Base-by-base conservation (phyloP, 148 eudicot species). In the Arbutus unedo region DNA sequence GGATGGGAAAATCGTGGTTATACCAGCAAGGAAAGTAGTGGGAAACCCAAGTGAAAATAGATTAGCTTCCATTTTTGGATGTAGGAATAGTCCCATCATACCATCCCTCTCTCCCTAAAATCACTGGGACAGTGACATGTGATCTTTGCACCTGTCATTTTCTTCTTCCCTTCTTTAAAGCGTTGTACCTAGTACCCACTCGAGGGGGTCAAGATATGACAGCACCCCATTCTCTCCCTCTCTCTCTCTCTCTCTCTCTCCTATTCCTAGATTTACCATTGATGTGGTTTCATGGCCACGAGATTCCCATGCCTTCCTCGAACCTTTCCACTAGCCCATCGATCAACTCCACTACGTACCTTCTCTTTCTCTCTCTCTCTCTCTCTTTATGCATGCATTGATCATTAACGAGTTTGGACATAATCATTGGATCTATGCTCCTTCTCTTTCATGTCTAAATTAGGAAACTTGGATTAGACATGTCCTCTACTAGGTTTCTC, bases 41-140 rank as follows among this genome's bases (percentile, higher is more conserved):
- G 83, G 83, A 64, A 82, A 50, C 79, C 74, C 86, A 90, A 87
- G 80, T 74, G 38, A 70, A 87, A 83, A 80, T 90, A 87, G 92
- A 75, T 79, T 76, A 72, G 74, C 79, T 84, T 79, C 94, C 81
- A 68, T 84, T 14, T 86, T 86, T 77, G 89, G 98, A 70, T 81
- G 85, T 76, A 84, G 83, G 91, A 89, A 75, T 82, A 87, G 91
- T 91, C 93, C 81, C 91, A 89, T 91, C 93, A 85, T 5, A 75
- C 66, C 74, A 13, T 55, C 57, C 82, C 74, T 76, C 21, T 56
- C 76, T 47, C 78, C 84, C 47, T 66, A 82, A 84, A 82, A 79
- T 79, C 81, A 85, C 75, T 77, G 62, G 66, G 84, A 89, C 80
- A 45, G 82, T 81, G 91, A 88, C 91, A 31, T 64, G 51, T 84